Conservation (phyloP, 805 yeast genomes). For the Debaryomyces tyrocola region DNA sequence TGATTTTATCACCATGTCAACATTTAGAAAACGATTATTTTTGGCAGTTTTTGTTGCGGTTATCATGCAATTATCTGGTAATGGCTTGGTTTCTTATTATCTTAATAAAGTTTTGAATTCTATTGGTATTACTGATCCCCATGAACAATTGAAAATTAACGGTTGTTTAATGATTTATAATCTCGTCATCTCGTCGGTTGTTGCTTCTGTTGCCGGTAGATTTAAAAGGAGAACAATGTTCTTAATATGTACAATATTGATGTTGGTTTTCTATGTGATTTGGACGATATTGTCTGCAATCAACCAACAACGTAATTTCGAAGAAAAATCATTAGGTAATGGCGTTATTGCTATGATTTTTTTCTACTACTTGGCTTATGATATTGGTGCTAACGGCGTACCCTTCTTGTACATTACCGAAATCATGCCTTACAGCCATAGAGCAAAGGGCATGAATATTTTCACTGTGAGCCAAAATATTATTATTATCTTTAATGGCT, state of each 20-base stretch:
- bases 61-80: slow-evolving; percentile 54
- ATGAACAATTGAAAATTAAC: slow-evolving; percentile 47
- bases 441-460: slow-evolving; percentile 32
- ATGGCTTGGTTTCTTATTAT: slow-evolving; percentile 53
- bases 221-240: slow-evolving; percentile 31
- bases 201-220: slow-evolving; percentile 18
- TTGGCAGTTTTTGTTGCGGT: slow-evolving; percentile 39
- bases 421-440: slow-evolving; percentile 29
- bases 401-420: slow-evolving; percentile 32
- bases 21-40: too few species aligned
- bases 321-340: slow-evolving; percentile 38
- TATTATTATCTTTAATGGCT: slow-evolving; percentile 17
- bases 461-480: slow-evolving; percentile 14
- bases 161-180: slow-evolving; percentile 52
- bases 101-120: slow-evolving; percentile 49
- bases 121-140: slow-evolving; percentile 52
- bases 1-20: too few species aligned
- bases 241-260: slow-evolving; percentile 5
- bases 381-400: slow-evolving; percentile 28
- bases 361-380: slow-evolving; percentile 29
- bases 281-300: slow-evolving; percentile 42
- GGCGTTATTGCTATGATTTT: slow-evolving; percentile 54
- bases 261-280: slow-evolving; percentile 12
- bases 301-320: slow-evolving; percentile 41
- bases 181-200: slow-evolving; percentile 27